Conservation (phyloP, 2,329 filamentous ascomycete species). For the Camillea tinctor region DNA sequence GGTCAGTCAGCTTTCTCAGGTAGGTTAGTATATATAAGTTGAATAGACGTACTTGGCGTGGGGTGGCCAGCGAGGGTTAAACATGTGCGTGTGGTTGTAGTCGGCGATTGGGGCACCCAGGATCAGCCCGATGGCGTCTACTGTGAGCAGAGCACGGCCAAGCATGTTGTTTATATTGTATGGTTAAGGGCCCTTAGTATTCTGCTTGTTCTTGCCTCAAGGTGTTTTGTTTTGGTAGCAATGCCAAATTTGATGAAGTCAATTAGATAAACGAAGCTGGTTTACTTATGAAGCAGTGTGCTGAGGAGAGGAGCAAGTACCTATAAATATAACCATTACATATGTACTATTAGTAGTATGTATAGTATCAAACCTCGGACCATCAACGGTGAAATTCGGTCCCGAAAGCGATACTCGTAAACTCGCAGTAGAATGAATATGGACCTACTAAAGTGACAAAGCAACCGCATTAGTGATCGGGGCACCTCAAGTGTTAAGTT, state of each 20-base stretch:
- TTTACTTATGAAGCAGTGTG: background rate
- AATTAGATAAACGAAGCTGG: no score
- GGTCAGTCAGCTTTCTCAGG: background rate
- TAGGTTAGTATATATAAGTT: background rate
- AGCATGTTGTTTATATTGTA: conserved; percentile 28
- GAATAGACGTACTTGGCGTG: conserved; percentile 41
- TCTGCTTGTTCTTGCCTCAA: background rate
- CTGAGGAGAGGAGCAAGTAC: background rate
- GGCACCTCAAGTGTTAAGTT: no score
- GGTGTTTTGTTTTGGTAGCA: background rate
- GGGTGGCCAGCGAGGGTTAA: conserved; percentile 45
- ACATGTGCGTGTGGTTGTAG: conserved; percentile 41
- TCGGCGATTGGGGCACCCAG: conserved; percentile 39
- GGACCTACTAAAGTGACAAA: no score
- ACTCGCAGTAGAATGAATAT: background rate
- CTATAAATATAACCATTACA: no score
- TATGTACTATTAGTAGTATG: no score
- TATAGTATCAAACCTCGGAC: background rate
- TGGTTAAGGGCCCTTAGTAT: background rate
- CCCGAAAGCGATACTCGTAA: background rate
- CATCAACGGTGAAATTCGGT: background rate
- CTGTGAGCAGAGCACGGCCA: conserved; percentile 41
- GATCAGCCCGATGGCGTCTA: conserved; percentile 38
- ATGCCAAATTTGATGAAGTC: background rate
- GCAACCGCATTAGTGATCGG: no score